Conservation (phyloP, 345 rosid species). For the Citrus inodora region DNA sequence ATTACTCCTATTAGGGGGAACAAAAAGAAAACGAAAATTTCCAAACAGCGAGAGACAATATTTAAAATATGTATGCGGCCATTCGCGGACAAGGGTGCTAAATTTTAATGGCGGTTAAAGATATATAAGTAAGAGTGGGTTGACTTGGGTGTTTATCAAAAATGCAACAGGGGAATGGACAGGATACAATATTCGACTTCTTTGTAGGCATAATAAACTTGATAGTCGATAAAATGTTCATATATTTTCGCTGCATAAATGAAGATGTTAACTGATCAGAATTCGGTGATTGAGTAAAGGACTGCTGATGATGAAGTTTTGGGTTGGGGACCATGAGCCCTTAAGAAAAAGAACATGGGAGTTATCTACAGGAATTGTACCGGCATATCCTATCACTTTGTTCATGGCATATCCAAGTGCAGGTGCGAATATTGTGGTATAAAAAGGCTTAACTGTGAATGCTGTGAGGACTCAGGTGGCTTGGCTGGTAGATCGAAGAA, state of each 20-base stretch:
- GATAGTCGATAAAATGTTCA: neutral
- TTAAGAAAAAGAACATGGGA: neutral
- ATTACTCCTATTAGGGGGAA: too few species aligned
- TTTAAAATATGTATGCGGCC: too few species aligned
- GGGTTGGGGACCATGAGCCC: constrained; percentile 8
- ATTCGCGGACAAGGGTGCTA: too few species aligned
- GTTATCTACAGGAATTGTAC: constrained; percentile 1
- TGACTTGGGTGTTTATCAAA: too few species aligned
- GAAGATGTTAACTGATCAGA: neutral
- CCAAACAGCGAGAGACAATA: too few species aligned
- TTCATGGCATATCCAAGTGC: constrained; percentile 9
- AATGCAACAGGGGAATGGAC: too few species aligned
- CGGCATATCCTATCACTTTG: constrained; percentile 15
- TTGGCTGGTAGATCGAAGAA: neutral
- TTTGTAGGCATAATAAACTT: neutral
- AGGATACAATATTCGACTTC: neutral
- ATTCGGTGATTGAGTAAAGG: neutral
- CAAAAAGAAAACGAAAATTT: too few species aligned
- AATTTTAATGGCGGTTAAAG: too few species aligned
- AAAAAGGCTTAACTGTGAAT: neutral
- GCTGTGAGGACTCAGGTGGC: neutral
- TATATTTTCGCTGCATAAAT: constrained; percentile 6
- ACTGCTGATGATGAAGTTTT: neutral
- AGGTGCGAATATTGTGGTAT: constrained; percentile 15
- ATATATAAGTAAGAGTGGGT: too few species aligned